A percentile compares a stretch with the other conserved stretches of the same genome.
These are phyloP conservation scores for Phytophthora pinifolia DNA, from an alignment of 352 stramenopile species.

Conservation along the genomic window DNA sequence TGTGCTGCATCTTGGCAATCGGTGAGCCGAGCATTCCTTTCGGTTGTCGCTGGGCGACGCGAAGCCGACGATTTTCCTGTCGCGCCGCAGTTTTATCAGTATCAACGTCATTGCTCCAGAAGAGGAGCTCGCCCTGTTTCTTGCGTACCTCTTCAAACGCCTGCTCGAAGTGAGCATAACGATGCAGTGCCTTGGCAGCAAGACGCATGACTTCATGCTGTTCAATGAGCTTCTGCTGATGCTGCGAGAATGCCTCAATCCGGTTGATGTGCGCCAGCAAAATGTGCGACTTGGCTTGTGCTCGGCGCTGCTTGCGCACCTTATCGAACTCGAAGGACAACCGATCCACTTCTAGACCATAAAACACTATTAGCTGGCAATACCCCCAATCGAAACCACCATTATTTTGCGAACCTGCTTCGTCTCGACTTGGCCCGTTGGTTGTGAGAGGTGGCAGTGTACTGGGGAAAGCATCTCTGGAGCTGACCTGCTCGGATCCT, in stretches of 20 bases:
- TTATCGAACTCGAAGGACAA: constrained; percentile 60
- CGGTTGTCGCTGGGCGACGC: constrained; percentile 34
- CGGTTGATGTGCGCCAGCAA: constrained; percentile 54
- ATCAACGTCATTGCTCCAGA: neutral
- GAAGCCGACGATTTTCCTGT: constrained; percentile 40
- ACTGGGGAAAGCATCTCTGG: neutral
- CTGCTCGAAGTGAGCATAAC: constrained; percentile 43
- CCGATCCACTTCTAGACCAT: constrained; percentile 22
- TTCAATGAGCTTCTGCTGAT: constrained; percentile 33
- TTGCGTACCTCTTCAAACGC: constrained; percentile 37
- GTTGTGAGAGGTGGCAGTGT: constrained; percentile 1
- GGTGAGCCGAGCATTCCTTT: constrained; percentile 42
- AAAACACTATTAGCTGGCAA: neutral
- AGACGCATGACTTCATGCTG: constrained; percentile 46
- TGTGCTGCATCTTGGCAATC: constrained; percentile 30
- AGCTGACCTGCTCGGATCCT: neutral
- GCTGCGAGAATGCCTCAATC: constrained; percentile 41
- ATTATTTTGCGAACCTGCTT: neutral
- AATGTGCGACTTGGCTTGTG: constrained; percentile 34
- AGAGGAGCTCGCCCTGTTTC: too few relatives aligned
- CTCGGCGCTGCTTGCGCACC: constrained; percentile 33
- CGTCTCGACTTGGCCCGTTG: constrained; percentile 3
- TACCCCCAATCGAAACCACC: neutral
- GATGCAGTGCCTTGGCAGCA: constrained; percentile 45
- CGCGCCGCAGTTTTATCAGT: neutral